Conservation (phyloP, 2,329 filamentous ascomycete species). For the Fusarium subtropicale region DNA sequence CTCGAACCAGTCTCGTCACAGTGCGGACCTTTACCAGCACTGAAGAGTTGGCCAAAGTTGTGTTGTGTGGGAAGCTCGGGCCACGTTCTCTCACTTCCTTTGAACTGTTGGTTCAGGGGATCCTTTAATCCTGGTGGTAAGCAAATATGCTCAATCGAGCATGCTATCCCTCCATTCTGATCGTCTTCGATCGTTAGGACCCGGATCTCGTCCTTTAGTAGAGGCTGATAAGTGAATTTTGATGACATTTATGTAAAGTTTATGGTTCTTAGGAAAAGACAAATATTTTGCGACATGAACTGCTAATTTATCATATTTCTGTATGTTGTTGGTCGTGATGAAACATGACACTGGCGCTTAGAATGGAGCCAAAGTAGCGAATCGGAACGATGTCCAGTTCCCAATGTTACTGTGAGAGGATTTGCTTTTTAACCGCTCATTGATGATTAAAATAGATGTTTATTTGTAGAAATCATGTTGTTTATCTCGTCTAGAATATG, state of each 20-base stretch:
- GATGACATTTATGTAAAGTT: background rate
- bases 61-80: background rate
- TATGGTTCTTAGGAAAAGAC: too few relatives aligned
- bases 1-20: accelerated
- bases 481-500: too few relatives aligned
- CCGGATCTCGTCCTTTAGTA: background rate
- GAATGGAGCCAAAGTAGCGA: background rate
- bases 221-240: background rate
- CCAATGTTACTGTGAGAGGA: too few relatives aligned
- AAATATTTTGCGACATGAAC: background rate
- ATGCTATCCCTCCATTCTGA: background rate
- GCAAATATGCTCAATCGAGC: background rate
- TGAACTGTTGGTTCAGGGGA: background rate
- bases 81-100: background rate
- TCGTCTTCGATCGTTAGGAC: background rate
- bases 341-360: background rate
- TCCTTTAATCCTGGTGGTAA: background rate
- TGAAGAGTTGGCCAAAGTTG: background rate
- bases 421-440: too few relatives aligned
- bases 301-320: background rate
- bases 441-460: too few relatives aligned
- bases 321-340: background rate
- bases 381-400: background rate
- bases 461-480: too few relatives aligned
- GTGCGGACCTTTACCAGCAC: background rate